phyloP scores from a whole-genome alignment of 1,139 yeast genomes.

The Hansenula sp. region DNA sequence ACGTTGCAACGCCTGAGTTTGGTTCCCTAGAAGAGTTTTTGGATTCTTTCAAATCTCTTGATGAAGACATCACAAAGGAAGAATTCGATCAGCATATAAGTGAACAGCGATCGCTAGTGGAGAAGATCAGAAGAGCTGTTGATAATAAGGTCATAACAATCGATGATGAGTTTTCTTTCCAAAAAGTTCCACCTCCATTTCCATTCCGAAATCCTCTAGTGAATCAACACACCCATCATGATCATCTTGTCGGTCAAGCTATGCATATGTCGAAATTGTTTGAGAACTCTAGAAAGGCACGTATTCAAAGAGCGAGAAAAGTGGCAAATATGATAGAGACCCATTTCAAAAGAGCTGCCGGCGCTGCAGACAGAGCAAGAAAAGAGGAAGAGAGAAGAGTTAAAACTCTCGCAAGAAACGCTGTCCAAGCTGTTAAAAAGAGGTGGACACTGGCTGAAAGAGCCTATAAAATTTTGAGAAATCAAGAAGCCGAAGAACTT shows the following conservation, averaged over 20 bases:
- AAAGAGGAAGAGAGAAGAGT: constrained; percentile 69
- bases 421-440: constrained; percentile 80
- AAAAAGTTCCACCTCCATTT: constrained; percentile 25
- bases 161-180: constrained; percentile 35
- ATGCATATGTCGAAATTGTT: constrained; percentile 67
- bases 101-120: constrained; percentile 38
- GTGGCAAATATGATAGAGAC: constrained; percentile 80
- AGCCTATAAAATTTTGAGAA: constrained; percentile 54
- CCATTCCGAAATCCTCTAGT: constrained; percentile 37
- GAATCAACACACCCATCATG: constrained; percentile 56
- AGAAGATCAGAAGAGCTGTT: constrained; percentile 52
- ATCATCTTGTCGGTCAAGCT: constrained; percentile 76
- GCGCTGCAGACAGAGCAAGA: constrained; percentile 80
- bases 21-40: constrained; percentile 39
- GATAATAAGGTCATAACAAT: constrained; percentile 43
- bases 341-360: constrained; percentile 81
- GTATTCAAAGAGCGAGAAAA: constrained; percentile 65
- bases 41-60: constrained; percentile 50
- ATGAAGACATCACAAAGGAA: constrained; percentile 47
- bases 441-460: constrained; percentile 91
- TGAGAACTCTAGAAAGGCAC: constrained; percentile 61
- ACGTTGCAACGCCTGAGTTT: constrained; percentile 42
- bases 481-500: constrained; percentile 62
- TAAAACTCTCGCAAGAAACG: constrained; percentile 67
- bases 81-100: constrained; percentile 35